Base-by-base conservation (phyloP, 2,329 filamentous ascomycete genomes). In the Graphilbum fragrans region DNA sequence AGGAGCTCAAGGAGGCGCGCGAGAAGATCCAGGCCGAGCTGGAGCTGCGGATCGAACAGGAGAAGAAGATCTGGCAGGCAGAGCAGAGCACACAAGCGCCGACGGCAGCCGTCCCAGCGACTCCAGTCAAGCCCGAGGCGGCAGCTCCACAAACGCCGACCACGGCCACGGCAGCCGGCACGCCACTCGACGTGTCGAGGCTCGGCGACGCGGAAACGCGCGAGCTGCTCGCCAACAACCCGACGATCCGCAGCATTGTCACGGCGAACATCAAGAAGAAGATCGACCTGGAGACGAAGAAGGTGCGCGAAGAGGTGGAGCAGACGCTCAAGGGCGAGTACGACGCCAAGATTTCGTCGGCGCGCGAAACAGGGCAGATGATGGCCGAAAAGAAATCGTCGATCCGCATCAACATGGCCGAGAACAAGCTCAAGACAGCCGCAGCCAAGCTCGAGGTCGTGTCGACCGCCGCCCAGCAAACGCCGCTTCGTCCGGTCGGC, bases 401-500 rank as follows among this genome's bases (percentile, higher is more conserved):
- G 2, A 65, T 85, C 38, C 83, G 82, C 49, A 69, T 90, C 48
- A 90, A 86, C 56, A 83, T 93, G 77, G 67, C 78, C 6, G 81
- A 90, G 50, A 84, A 80, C 51, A 77, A 80, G 55, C 63, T 71
- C 37, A 75, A 72, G 47, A 63, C 65, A 9, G 75, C 79, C 0
- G 69, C 70, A 39, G 83, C 81, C 5, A 93, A 92, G 63, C 63
- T 93, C 25, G 72, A 74, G 2, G 76, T 92, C 1, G 83, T 96
- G 4, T 74, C 87, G 53, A 83, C 77, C 37, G 88, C 90, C 12
- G 86, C 82, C 0, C 72, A 70, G n/a, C 82, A 94, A 37, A 95
- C 88, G 1, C 90, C 90, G 0, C 71, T 90, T 52, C 80, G 78
- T 55, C 77, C 87, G 1, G 86, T 96, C 4, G 74, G 67, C 10